phyloP scores from a whole-genome alignment of 805 yeast species.

The Ogataea naganishii region DNA sequence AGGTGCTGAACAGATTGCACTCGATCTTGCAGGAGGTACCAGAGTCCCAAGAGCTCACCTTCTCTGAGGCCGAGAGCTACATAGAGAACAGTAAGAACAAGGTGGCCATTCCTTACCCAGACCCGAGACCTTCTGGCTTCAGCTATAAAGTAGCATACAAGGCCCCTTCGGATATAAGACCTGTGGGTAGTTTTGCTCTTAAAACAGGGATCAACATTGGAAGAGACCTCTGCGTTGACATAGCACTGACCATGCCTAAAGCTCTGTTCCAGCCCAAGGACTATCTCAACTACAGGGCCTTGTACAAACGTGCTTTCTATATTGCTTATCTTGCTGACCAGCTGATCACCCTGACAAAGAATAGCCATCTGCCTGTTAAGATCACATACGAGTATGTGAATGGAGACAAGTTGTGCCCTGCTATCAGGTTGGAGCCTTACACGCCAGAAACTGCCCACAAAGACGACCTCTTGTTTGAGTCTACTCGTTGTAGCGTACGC shows the following conservation, averaged over 20 bases:
- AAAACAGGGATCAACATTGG: constrained; percentile 62
- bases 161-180: constrained; percentile 65
- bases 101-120: constrained; percentile 75
- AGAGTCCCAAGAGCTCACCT: constrained; percentile 36
- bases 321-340: constrained; percentile 69
- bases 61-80: constrained; percentile 51
- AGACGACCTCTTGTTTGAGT: constrained; percentile 47
- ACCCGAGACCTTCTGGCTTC: constrained; percentile 68
- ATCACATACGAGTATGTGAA: constrained; percentile 58
- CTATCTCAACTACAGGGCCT: constrained; percentile 79
- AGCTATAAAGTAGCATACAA: constrained; percentile 64
- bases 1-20: constrained; percentile 65
- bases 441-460: constrained; percentile 32
- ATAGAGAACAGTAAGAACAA: constrained; percentile 36
- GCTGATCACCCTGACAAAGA: constrained; percentile 43
- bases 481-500: constrained; percentile 65
- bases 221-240: constrained; percentile 51
- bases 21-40: constrained; percentile 61
- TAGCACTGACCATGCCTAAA: constrained; percentile 76
- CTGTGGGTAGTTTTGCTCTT: constrained; percentile 85
- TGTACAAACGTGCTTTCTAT: constrained; percentile 85
- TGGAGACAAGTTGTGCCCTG: constrained; percentile 72
- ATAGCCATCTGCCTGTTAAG: constrained; percentile 52
- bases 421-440: constrained; percentile 53
- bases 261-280: constrained; percentile 76